Base-by-base conservation (phyloP, 2,329 filamentous ascomycete genomes). In the Coniosporium tulheliwenetii region DNA sequence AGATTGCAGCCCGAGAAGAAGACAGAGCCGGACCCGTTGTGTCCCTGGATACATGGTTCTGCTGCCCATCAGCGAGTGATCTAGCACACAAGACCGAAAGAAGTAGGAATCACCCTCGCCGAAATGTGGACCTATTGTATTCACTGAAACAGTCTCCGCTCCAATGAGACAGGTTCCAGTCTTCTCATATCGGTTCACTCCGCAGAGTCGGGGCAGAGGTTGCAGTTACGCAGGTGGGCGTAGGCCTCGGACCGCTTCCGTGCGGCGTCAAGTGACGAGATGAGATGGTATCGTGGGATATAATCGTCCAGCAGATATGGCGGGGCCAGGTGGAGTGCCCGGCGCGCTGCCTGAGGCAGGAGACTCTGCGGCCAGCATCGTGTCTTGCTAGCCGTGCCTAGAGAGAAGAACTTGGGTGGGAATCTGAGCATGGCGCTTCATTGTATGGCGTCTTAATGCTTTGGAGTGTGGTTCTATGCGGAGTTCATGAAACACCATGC, bases 81-180 rank as follows among this genome's bases (percentile, higher is more conserved):
- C 19, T 7, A 26, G 19, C 19, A 7, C 19, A 5, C n/a, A 3
- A 5, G 14, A 3, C 5, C 14, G 33, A 44, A 40, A 30, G 12
- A 8, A 38, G 59, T 4, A 12, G 36, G 5, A 3, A 65, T 48
- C 46, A 71, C 70, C 75, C 66, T 89, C 83, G 36, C 83, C 84
- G 56, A 87, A 87, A 59, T 91, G 85, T 39, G 84, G 85, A 43
- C 83, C 84, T 48, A 93, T 85, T 7, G 83, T 82, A 55, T 85
- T 86, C 48, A 91, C 82, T 52, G 85, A 85, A 42, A 77, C 81
- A 37, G n/a, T n/a, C n/a, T 79, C 71, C 1, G 70, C 69, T 10
- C 83, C 83, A 48, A 91, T 81, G 44, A 91, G 65, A 54, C 84
- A 93, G 52, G 81, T 71, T 10, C 84, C 85, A 1, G 81, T 84